These are phyloP conservation scores for Deakozyma indianensis DNA, from an alignment of 805 yeast species.

Conservation along the genomic window DNA sequence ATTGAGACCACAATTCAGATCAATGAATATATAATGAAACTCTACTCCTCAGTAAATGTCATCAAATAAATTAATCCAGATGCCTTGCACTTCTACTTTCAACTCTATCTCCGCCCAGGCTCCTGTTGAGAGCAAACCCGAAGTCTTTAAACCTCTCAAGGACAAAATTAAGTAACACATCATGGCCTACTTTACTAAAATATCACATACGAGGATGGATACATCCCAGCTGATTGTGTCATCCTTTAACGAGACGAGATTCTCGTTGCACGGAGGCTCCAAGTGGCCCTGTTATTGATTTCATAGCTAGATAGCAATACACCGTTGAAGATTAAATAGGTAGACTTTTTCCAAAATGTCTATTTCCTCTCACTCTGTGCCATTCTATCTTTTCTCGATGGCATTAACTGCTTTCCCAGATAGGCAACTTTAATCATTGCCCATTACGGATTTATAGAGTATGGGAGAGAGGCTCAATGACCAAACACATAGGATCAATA, in stretches of 20 bases:
- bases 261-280: too few species aligned
- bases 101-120: background rate
- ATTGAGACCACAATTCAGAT: background rate
- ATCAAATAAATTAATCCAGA: background rate
- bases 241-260: too few species aligned
- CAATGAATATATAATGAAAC: background rate
- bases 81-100: background rate
- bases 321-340: too few species aligned
- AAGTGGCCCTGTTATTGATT: too few species aligned
- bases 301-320: background rate
- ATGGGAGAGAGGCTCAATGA: too few species aligned
- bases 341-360: too few species aligned
- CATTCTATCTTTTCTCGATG: too few species aligned
- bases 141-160: background rate
- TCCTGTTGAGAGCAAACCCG: background rate
- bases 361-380: too few species aligned
- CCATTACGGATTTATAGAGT: too few species aligned
- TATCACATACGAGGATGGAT: background rate
- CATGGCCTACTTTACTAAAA: background rate
- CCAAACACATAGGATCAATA: too few species aligned
- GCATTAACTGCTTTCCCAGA: too few species aligned
- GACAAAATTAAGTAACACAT: background rate
- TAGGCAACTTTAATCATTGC: too few species aligned
- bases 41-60: background rate
- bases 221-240: background rate